Percentiles rank a stretch among this genome's conserved stretches.
These are phyloP conservation scores for Tulasnella sp. DNA, from an alignment of 768 basidiomycete species.

Conservation along the genomic window DNA sequence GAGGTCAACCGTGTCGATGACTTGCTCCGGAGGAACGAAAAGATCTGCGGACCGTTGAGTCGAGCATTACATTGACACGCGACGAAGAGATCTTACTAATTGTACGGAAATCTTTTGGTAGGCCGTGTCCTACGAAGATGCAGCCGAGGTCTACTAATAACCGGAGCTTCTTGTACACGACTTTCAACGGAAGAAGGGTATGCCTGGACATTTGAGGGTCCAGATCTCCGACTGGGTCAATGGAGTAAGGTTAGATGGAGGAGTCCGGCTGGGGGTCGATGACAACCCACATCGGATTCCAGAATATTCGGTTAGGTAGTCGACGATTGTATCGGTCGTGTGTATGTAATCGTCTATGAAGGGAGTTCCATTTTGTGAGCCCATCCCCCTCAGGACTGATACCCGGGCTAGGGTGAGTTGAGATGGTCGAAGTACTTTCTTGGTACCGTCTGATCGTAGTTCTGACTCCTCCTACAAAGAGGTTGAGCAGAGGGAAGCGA, in stretches of 20 bases:
- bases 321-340: slow-evolving; percentile 87
- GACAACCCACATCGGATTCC: slow-evolving; percentile 72
- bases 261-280: background rate
- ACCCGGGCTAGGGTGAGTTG: slow-evolving; percentile 88
- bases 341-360: slow-evolving; percentile 99
- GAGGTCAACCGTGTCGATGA: slow-evolving; percentile 95
- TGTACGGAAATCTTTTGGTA: slow-evolving; percentile 95
- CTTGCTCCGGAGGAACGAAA: slow-evolving; percentile 87
- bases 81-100: slow-evolving; percentile 56
- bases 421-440: slow-evolving; percentile 82
- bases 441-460: slow-evolving; percentile 86
- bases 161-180: slow-evolving; percentile 97
- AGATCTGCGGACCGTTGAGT: slow-evolving; percentile 47
- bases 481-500: background rate
- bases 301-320: slow-evolving; percentile 94
- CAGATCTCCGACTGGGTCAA: slow-evolving; percentile 77
- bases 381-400: slow-evolving; percentile 81
- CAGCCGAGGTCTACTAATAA: slow-evolving; percentile 88
- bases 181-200: slow-evolving; percentile 86
- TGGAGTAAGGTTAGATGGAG: background rate
- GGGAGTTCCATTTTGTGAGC: slow-evolving; percentile 64
- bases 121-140: slow-evolving; percentile 92
- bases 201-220: slow-evolving; percentile 72
- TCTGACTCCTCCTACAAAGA: slow-evolving; percentile 76
- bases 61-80: background rate